Conservation (phyloP, 2,329 filamentous ascomycete species). For the Phyllosticta citrichinensis region DNA sequence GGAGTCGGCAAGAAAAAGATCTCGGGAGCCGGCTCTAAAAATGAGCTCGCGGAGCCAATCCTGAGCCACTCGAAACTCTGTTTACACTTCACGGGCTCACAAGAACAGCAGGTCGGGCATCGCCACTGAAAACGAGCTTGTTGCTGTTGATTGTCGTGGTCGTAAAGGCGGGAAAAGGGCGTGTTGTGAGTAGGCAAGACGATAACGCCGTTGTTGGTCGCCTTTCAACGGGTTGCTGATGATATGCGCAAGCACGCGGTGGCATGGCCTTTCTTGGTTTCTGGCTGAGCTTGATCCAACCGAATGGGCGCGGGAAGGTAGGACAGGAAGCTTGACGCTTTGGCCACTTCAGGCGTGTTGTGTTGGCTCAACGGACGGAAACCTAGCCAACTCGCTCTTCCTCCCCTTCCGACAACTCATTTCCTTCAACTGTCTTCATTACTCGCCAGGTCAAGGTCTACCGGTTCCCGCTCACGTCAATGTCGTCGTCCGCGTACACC, state of each 20-base stretch:
- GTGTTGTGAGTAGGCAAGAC: no score
- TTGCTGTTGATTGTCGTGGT: not conserved
- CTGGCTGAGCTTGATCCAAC: no score
- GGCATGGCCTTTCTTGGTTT: no score
- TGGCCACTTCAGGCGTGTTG: no score
- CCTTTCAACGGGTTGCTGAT: no score
- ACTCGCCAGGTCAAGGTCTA: not conserved
- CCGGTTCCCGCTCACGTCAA: not conserved
- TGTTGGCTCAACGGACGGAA: no score
- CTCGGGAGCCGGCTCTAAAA: not conserved
- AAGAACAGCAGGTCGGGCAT: not conserved
- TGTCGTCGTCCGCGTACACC: slow-evolving; percentile 7
- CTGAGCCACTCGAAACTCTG: not conserved
- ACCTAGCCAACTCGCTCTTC: not conserved
- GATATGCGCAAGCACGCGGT: no score
- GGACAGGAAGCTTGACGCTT: no score
- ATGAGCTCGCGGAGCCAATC: not conserved
- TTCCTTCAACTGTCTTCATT: not conserved
- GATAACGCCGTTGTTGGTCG: no score
- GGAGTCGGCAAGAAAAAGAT: not conserved
- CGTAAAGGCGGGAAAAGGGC: not conserved
- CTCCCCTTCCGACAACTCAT: not conserved
- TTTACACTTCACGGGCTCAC: not conserved
- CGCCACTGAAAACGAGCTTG: not conserved
- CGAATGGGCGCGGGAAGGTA: no score